phyloP scores from a whole-genome alignment of 23 red algal genomes.

The Cyanidium caldarium region DNA sequence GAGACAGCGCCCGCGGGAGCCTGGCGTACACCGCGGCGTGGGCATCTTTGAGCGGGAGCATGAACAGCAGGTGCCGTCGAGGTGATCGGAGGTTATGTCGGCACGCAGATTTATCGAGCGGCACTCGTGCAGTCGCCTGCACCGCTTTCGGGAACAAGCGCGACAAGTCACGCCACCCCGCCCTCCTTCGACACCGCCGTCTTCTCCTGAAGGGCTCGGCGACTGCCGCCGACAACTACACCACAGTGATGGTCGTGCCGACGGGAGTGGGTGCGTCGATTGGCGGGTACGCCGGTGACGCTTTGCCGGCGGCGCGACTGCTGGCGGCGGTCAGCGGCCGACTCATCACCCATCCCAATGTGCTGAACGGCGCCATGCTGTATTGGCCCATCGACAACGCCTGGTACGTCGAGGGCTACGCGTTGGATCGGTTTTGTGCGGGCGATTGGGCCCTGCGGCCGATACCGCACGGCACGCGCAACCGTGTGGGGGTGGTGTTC shows the following conservation, averaged over 20 bases:
- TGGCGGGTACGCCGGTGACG: slow-evolving; percentile 87
- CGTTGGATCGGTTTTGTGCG: slow-evolving; percentile 63
- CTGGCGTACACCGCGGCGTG: no score
- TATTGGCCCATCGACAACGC: slow-evolving; percentile 84
- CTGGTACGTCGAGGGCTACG: slow-evolving; percentile 84
- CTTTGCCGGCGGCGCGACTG: slow-evolving; percentile 46
- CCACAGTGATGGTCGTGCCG: slow-evolving; percentile 45
- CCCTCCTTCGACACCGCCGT: no score
- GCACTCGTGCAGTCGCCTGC: no score
- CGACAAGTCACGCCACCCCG: no score
- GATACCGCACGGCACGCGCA: slow-evolving; percentile 2
- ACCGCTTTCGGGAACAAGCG: no score
- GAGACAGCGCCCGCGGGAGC: no score
- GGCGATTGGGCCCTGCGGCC: slow-evolving; percentile 35
- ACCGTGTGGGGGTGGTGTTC: slow-evolving; percentile 62
- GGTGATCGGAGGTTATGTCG: no score
- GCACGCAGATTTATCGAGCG: no score
- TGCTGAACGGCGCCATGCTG: slow-evolving; percentile 83
- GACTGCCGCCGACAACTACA: slow-evolving; percentile 24
- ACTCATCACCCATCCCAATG: slow-evolving; percentile 89
- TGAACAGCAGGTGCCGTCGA: no score
- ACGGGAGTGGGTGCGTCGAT: slow-evolving; percentile 69
- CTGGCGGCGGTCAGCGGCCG: slow-evolving; percentile 51
- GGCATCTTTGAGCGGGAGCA: no score
- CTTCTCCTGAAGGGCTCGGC: no score